Conservation (phyloP, 345 rosid species). For the Physaria fendleri region DNA sequence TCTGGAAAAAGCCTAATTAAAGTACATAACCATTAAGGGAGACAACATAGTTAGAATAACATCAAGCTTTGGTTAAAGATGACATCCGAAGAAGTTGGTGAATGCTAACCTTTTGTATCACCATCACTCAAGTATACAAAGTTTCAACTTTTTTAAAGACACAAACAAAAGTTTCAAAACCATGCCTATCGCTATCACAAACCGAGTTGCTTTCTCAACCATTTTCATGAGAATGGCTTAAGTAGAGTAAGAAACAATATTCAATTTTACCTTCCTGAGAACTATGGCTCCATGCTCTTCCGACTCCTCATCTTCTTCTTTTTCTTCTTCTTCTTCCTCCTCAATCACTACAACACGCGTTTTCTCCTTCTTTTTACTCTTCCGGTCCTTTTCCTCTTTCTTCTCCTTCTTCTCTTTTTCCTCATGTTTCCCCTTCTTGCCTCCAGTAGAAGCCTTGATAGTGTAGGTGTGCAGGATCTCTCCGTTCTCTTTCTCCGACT, state of each 20-base stretch:
- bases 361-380: slow-evolving; percentile 41
- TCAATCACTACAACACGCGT: slow-evolving; percentile 67
- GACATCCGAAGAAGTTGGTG: not conserved
- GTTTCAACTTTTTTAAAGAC: slow-evolving; percentile 5
- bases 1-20: slow-evolving; percentile 69
- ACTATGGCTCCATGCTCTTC: slow-evolving; percentile 42
- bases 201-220: not conserved
- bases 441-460: slow-evolving; percentile 53
- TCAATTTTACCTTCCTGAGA: slow-evolving; percentile 45
- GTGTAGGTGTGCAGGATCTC: slow-evolving; percentile 48
- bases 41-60: slow-evolving; percentile 1
- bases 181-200: not conserved
- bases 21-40: not conserved
- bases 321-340: slow-evolving; percentile 37
- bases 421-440: slow-evolving; percentile 33
- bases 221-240: not conserved
- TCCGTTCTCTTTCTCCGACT: slow-evolving; percentile 51
- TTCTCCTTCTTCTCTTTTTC: slow-evolving; percentile 35
- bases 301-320: slow-evolving; percentile 39
- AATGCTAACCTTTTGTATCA: not conserved
- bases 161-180: not conserved
- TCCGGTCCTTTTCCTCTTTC: too few relatives aligned
- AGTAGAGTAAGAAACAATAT: not conserved
- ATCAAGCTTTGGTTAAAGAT: not conserved
- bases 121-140: not conserved